These are phyloP conservation scores for Solanum habrochaites DNA, from an alignment of 257 asterid species.

Conservation along the genomic window DNA sequence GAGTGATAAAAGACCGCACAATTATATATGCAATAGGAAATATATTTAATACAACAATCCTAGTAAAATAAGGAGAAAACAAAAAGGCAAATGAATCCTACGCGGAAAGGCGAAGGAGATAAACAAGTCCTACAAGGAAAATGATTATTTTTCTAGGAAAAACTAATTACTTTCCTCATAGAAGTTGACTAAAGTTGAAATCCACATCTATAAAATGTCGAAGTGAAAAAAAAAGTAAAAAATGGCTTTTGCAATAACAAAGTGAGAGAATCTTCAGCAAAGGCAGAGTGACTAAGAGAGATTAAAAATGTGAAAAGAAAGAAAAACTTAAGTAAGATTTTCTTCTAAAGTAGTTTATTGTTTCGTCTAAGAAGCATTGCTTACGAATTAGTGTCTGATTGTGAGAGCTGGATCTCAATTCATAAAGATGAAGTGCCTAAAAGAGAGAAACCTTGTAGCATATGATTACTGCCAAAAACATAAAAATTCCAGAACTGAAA, in stretches of 20 bases:
- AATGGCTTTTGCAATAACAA: neutral
- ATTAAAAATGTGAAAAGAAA: neutral
- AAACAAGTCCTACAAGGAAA: neutral
- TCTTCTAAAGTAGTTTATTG: neutral
- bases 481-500: neutral
- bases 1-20: neutral
- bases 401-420: neutral
- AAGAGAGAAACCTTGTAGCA: neutral
- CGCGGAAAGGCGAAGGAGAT: neutral
- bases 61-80: neutral
- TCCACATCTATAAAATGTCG: neutral
- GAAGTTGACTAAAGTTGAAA: too few relatives aligned
- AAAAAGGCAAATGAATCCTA: neutral
- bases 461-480: neutral
- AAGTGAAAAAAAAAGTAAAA: neutral
- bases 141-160: neutral
- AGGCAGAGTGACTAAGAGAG: neutral
- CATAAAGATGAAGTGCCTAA: too few relatives aligned
- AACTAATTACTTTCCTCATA: neutral
- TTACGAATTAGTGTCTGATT: too few relatives aligned
- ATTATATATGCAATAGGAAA: neutral
- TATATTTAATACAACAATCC: neutral
- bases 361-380: neutral
- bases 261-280: neutral
- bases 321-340: neutral